These are phyloP conservation scores for Cryptococcus neoformans DNA, from an alignment of 1,284 basidiomycete genomes.

Conservation along the genomic window DNA sequence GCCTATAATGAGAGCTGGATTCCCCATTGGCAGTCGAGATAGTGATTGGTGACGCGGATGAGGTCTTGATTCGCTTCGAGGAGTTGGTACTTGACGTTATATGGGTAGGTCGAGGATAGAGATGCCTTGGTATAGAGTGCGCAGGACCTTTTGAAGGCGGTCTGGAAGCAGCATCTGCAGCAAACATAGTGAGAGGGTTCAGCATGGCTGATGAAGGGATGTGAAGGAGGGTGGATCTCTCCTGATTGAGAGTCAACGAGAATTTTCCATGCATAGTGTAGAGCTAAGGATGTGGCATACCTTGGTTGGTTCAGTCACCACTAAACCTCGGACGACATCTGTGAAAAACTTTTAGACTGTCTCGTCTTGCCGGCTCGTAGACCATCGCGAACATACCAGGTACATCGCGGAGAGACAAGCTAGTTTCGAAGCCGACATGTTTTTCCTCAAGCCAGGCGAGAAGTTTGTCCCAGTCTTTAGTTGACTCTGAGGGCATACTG, in stretches of 20 bases:
- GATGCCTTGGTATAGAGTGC: conserved; percentile 29
- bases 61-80: conserved; percentile 6
- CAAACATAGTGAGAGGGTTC: conserved; percentile 62
- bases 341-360: neutral
- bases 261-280: neutral
- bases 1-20: conserved; percentile 45
- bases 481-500: neutral
- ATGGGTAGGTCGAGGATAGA: conserved; percentile 23
- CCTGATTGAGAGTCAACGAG: conserved; percentile 42
- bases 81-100: neutral
- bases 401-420: conserved; percentile 10
- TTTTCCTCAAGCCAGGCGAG: neutral
- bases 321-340: conserved; percentile 71
- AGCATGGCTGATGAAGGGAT: conserved; percentile 66
- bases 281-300: conserved; percentile 42
- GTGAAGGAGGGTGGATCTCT: conserved; percentile 59
- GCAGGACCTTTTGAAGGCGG: neutral
- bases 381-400: neutral
- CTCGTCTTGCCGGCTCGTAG: no score
- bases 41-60: neutral
- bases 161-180: neutral
- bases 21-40: conserved; percentile 33
- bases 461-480: neutral
- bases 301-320: conserved; percentile 54
- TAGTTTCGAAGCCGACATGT: conserved; percentile 14